Conservation (phyloP, 164 flowering plant species). For the Cinnamomum micranthum region DNA sequence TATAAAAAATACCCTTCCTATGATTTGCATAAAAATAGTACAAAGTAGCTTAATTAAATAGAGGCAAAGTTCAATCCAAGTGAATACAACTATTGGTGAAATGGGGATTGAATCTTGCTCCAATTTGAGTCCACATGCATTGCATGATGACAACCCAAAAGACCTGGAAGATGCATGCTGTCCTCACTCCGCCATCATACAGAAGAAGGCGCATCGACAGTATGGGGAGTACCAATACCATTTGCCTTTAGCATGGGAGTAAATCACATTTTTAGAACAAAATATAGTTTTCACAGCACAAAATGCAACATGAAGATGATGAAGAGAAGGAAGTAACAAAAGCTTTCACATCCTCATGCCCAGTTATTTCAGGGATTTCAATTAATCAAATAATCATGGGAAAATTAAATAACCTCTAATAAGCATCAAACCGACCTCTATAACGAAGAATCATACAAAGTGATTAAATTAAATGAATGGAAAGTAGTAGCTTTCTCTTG, state of each 20-base stretch:
- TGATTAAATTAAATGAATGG: no score
- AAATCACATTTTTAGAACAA: slow-evolving; percentile 1
- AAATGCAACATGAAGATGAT: no score
- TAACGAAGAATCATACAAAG: no score
- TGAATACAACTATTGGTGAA: not conserved
- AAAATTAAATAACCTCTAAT: no score
- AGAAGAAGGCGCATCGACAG: slow-evolving; percentile 19
- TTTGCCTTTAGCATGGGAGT: slow-evolving; percentile 22
- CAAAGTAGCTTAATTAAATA: not conserved
- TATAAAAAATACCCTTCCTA: slow-evolving; percentile 4
- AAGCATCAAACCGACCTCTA: no score
- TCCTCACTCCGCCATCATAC: slow-evolving; percentile 10
- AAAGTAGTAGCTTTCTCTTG: no score
- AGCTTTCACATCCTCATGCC: no score
- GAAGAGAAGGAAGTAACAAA: no score
- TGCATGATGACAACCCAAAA: slow-evolving; percentile 10
- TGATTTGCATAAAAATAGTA: slow-evolving; percentile 17
- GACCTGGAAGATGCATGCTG: not conserved
- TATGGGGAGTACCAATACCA: slow-evolving; percentile 17
- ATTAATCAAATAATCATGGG: no score
- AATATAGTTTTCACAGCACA: not conserved
- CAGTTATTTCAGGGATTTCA: no score
- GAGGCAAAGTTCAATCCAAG: not conserved
- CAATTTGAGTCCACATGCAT: slow-evolving; percentile 22
- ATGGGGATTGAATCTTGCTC: not conserved